Conservation (phyloP, 305 asterid species). For the Rubia tinctorum region DNA sequence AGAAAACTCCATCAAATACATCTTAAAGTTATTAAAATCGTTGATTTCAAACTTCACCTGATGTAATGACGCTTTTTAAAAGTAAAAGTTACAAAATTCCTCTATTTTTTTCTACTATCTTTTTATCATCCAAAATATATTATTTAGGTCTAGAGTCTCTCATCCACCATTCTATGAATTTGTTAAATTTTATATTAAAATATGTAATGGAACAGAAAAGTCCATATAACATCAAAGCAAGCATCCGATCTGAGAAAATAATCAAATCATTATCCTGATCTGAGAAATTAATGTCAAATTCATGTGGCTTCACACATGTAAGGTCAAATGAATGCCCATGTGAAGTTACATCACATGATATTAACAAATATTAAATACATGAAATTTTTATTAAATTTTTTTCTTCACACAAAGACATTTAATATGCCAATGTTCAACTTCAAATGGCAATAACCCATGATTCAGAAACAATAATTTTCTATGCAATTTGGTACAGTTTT, state of each 20-base stretch:
- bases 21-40: no score
- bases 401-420: constrained; percentile 12
- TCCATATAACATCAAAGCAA: not conserved
- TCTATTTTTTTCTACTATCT: no score
- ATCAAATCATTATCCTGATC: not conserved
- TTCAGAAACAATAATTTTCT: not conserved
- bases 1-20: no score
- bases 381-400: not conserved
- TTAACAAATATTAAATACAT: constrained; percentile 1
- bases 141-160: not conserved
- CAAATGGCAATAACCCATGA: constrained; percentile 17
- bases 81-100: no score
- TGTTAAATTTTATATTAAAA: no score
- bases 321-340: constrained; percentile 55
- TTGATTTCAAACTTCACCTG: no score
- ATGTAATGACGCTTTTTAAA: no score
- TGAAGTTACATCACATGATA: constrained; percentile 26
- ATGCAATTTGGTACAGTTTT: constrained; percentile 21
- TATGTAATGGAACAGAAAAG: not conserved
- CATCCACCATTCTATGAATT: not conserved
- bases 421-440: constrained; percentile 16
- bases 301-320: constrained; percentile 51
- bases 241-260: not conserved
- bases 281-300: constrained; percentile 8
- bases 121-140: no score